Base-by-base conservation (phyloP, 192 early-diverging fungal genomes). In the Podila clonocystis region DNA sequence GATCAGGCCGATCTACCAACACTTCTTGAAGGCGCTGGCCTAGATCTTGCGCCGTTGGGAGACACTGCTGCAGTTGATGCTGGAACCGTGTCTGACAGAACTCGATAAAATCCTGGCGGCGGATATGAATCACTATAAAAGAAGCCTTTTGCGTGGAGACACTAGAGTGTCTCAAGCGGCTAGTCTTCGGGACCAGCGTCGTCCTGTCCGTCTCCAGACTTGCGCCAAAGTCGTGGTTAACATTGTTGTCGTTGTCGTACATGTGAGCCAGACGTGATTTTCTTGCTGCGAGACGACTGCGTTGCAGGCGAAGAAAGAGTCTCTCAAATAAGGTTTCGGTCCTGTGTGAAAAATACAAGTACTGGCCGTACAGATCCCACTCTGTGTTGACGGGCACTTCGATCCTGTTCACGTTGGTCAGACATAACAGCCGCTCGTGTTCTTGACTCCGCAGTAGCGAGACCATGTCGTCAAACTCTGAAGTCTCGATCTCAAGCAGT, bases 71-170 rank as follows among this genome's bases (percentile, higher is more conserved):
- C 22, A 65, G 22, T 9, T 50, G 24, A n/a, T 80, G 55, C 41
- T 62, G 77, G 34, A 65, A 80, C 9, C 68, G 50, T 24, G 67
- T 55, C 36, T 80, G 77, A n/a, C 77, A 80, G 50, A 65, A 80
- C 0, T 68, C 67, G 31, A 68, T 50, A 61, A 60, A 64, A 1
- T 80, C 77, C 1, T 59, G 63, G 17, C 77, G 63, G 19, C 67
- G 62, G 28, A 65, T 66, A 31, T 80, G 77, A 26, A 80, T 80
- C 8, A 70, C 52, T 20, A 73, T 80, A 20, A 41, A 80, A 2
- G 69, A 52, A 4, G n/a, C 2, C 2, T 45, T 17, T 4, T 15
- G 41, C 13, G 33, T 33, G 33, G 33, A 6, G 3, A 6, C 3
- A 33, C 13, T 4, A 45, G 13, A 12, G 4, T 12, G 11, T 45